Percentiles rank a stretch among this genome's conserved stretches.
phyloP scores from a whole-genome alignment of 768 basidiomycete genomes.

The Coprinellus aureogranulatus region DNA sequence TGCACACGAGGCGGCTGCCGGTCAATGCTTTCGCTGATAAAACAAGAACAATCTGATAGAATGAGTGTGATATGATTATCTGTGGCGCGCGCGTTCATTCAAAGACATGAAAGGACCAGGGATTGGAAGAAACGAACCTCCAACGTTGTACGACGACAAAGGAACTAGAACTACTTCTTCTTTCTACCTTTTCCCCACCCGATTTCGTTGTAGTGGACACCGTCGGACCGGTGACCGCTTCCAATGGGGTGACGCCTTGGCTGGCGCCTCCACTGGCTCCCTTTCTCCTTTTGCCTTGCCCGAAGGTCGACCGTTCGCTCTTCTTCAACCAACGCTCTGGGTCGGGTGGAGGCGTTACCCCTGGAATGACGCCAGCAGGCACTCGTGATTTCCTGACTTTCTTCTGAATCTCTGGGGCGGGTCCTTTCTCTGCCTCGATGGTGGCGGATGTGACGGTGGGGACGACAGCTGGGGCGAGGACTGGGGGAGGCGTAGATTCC shows the following conservation, averaged over 20 bases:
- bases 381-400: conserved; percentile 65
- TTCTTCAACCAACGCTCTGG: conserved; percentile 90
- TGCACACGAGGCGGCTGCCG: conserved; percentile 17
- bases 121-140: conserved; percentile 6
- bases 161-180: conserved; percentile 48
- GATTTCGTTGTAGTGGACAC: conserved; percentile 32
- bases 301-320: conserved; percentile 66
- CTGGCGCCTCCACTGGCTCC: conserved; percentile 58
- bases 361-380: conserved; percentile 72
- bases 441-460: conserved; percentile 24
- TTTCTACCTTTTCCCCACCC: conserved; percentile 62
- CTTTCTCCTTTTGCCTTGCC: conserved; percentile 52
- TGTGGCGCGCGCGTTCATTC: conserved; percentile 4
- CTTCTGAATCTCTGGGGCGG: conserved; percentile 37
- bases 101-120: conserved; percentile 3
- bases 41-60: conserved; percentile 14
- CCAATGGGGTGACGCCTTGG: conserved; percentile 55
- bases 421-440: conserved; percentile 28
- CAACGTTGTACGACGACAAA: background rate
- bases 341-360: conserved; percentile 79
- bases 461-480: conserved; percentile 31
- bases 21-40: conserved; percentile 8
- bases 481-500: conserved; percentile 61
- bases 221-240: conserved; percentile 29
- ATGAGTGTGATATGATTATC: conserved; percentile 10